phyloP scores from a whole-genome alignment of 805 yeast genomes.

The Candida quercuum region DNA sequence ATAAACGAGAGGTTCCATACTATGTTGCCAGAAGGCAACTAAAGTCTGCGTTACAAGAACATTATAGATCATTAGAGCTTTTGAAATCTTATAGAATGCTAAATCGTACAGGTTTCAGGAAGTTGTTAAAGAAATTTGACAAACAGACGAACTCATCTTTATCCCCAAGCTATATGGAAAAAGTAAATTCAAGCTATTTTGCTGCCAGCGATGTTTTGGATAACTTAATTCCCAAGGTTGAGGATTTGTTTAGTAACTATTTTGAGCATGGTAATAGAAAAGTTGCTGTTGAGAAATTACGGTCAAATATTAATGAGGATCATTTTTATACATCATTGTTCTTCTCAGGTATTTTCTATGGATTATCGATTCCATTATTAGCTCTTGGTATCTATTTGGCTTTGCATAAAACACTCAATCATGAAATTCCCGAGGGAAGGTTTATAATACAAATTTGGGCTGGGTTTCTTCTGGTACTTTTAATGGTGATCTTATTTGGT shows the following conservation, averaged over 20 bases:
- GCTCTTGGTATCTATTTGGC: constrained; percentile 52
- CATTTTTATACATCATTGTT: constrained; percentile 42
- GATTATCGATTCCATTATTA: constrained; percentile 67
- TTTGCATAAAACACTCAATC: constrained; percentile 34
- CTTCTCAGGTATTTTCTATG: constrained; percentile 61
- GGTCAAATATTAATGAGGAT: constrained; percentile 37
- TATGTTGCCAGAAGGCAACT: constrained; percentile 61
- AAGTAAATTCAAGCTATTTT: constrained; percentile 53
- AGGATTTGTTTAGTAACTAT: constrained; percentile 57
- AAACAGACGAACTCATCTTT: constrained; percentile 50
- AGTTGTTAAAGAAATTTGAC: constrained; percentile 86
- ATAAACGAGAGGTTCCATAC: constrained; percentile 45
- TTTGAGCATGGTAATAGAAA: constrained; percentile 69
- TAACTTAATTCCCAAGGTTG: constrained; percentile 53
- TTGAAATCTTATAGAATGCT: constrained; percentile 65
- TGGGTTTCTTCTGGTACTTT: constrained; percentile 66
- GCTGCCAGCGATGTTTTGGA: constrained; percentile 64
- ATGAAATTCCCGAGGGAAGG: constrained; percentile 47
- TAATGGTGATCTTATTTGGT: constrained; percentile 62
- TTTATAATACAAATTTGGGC: constrained; percentile 86
- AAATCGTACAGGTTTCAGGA: constrained; percentile 85
- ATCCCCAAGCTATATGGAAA: constrained; percentile 47
- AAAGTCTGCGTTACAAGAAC: constrained; percentile 64
- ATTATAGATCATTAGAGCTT: constrained; percentile 66
- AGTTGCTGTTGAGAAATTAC: constrained; percentile 62